A percentile compares a stretch with the other conserved stretches of the same genome.
Evolutionary conservation across 148 eudicot genomes (phyloP).

Genomic region (Dysphania ambrosioides): DNA sequence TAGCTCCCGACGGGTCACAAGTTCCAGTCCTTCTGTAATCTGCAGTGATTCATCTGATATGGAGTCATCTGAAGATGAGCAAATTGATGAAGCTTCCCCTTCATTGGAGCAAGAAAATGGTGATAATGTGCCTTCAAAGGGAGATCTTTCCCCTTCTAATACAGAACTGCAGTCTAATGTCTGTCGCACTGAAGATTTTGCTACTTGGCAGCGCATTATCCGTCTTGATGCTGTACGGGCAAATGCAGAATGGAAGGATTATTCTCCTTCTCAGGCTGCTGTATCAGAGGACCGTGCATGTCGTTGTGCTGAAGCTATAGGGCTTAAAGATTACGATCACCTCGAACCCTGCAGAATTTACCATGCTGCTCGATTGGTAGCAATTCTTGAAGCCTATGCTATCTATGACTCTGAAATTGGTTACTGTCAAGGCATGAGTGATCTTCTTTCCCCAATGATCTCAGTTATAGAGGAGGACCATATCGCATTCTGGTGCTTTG

Average conservation of each 20-base stretch:
- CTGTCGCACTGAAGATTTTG: slow-evolving; percentile 56
- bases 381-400: slow-evolving; percentile 94
- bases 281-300: slow-evolving; percentile 61
- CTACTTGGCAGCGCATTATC: slow-evolving; percentile 92
- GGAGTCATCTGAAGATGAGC: slow-evolving; percentile 67
- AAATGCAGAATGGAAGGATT: slow-evolving; percentile 72
- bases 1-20: slow-evolving; percentile 41
- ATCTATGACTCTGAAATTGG: slow-evolving; percentile 90
- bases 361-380: slow-evolving; percentile 91
- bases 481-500: slow-evolving; percentile 97
- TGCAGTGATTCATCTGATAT: slow-evolving; percentile 71
- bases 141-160: slow-evolving; percentile 46
- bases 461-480: slow-evolving; percentile 74
- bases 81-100: slow-evolving; percentile 51
- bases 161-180: slow-evolving; percentile 35
- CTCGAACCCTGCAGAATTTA: slow-evolving; percentile 68
- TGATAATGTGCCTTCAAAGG: slow-evolving; percentile 26
- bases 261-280: slow-evolving; percentile 60
- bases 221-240: slow-evolving; percentile 94
- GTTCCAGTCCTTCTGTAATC: slow-evolving; percentile 36
- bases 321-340: slow-evolving; percentile 80
- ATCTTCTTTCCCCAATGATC: slow-evolving; percentile 88
- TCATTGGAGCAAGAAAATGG: slow-evolving; percentile 41
- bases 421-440: slow-evolving; percentile 98
- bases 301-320: slow-evolving; percentile 66